Evolutionary conservation across 352 stramenopile genomes (phyloP).

Genomic region (Globisporangium heterothallicum): DNA sequence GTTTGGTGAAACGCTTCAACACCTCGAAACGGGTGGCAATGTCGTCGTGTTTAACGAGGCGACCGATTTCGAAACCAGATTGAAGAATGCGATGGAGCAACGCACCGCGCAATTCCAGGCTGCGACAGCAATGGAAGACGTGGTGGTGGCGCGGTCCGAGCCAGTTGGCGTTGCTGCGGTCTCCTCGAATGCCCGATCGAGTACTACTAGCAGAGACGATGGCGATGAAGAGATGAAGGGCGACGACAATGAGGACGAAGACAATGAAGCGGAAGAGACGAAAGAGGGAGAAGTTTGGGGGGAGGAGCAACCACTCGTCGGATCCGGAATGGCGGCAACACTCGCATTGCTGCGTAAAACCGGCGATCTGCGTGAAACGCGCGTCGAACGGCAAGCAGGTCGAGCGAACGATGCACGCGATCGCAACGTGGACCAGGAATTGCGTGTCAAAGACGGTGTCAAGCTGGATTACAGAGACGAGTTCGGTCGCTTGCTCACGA

Average conservation of each 20-base stretch:
- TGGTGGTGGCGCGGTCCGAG: background rate
- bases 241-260: conserved; percentile 26
- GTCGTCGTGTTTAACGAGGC: conserved; percentile 80
- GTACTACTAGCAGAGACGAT: conserved; percentile 3
- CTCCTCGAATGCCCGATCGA: no score
- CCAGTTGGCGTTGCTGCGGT: background rate
- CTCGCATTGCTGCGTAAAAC: conserved; percentile 91
- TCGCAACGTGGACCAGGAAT: conserved; percentile 86
- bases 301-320: conserved; percentile 80
- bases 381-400: conserved; percentile 88
- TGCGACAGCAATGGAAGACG: conserved; percentile 10
- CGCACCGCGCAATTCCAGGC: conserved; percentile 49
- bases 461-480: conserved; percentile 97
- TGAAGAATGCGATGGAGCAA: conserved; percentile 76
- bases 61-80: conserved; percentile 74
- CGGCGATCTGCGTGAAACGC: conserved; percentile 88
- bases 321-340: conserved; percentile 87
- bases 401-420: conserved; percentile 94
- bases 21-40: conserved; percentile 24
- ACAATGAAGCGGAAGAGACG: conserved; percentile 36
- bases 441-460: conserved; percentile 80
- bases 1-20: conserved; percentile 40
- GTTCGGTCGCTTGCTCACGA: conserved; percentile 93
- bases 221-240: conserved; percentile 20
- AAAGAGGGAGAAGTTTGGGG: conserved; percentile 65